Evolutionary conservation across 2,329 filamentous ascomycete genomes (phyloP).

Genomic region (Trichophyton simii): DNA sequence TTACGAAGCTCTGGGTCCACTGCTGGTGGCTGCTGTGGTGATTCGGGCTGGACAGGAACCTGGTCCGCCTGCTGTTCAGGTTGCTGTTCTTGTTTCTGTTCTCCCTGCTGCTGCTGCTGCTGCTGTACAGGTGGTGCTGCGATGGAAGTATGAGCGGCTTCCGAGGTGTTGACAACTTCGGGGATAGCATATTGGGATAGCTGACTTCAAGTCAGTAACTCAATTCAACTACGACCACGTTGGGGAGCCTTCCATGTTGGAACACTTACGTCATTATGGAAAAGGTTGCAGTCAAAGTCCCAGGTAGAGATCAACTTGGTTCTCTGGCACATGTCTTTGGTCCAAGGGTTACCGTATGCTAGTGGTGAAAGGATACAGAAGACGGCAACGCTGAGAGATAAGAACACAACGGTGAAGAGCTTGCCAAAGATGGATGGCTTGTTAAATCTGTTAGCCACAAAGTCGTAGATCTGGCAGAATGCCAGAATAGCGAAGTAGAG

Average conservation of each 20-base stretch:
- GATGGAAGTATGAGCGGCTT: constrained; percentile 10
- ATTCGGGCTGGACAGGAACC: background rate
- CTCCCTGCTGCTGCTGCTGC: background rate
- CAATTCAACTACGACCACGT: constrained; percentile 14
- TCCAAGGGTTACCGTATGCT: constrained; percentile 90
- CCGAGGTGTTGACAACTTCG: constrained; percentile 10
- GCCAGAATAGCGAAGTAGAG: constrained; percentile 89
- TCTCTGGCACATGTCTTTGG: constrained; percentile 68
- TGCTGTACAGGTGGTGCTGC: constrained; percentile 11
- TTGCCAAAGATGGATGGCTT: constrained; percentile 63
- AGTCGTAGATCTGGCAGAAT: constrained; percentile 82
- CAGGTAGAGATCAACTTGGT: constrained; percentile 80
- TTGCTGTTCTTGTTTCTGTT: constrained; percentile 8
- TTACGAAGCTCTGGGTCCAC: constrained; percentile 27
- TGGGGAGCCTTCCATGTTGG: constrained; percentile 22
- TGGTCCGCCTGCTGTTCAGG: background rate
- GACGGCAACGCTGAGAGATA: constrained; percentile 59
- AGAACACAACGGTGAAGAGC: constrained; percentile 57
- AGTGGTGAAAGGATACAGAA: constrained; percentile 82
- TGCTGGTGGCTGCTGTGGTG: constrained; percentile 20
- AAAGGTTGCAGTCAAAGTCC: constrained; percentile 98
- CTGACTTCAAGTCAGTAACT: constrained; percentile 18
- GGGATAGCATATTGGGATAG: constrained; percentile 29
- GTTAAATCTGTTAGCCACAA: constrained; percentile 59
- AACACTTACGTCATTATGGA: constrained; percentile 68